Base-by-base conservation (phyloP, 176 grass and related monocot genomes). In the Musa itinerans region DNA sequence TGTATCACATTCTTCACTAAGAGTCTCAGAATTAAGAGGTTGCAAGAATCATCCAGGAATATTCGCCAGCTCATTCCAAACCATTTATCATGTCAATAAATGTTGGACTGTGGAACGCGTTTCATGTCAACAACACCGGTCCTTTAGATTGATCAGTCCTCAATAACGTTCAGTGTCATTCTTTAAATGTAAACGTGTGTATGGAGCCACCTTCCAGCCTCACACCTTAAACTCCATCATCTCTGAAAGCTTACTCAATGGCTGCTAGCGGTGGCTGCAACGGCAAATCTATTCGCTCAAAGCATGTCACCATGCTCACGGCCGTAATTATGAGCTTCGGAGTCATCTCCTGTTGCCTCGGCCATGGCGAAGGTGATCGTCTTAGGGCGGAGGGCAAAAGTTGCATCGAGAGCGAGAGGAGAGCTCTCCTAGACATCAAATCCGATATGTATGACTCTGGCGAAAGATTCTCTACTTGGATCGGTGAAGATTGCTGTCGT, bases 401-500 rank as follows among this genome's bases (percentile, higher is more conserved):
- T 9, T 76, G 74, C 26, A 20, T 23, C 1, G 74, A 63, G 1
- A 48, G 3, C 9, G 74, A 76, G 63, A 62, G 74, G 27, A 19
- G 58, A 14, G 74, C 56, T 13, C 57, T 76, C 2, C 74, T 76
- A 17, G 34, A 56, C 17, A 21, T 76, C 29, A 76, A n/a, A 63
- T 55, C 74, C 3, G 19, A n/a, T 29, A 63, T 86, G 58, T 51
- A 22, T 2, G 23, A 72, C 50, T 72, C 62, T 55, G 23, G 15
- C 2, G 16, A 29, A n/a, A 51, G 21, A 53, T 62, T 90, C 0
- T 70, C 34, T 53, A 84, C 81, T 19, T 87, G 84, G 88, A 22
- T 34, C 24, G 84, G 79, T 12, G 27, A 69, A 2, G 67, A 84
- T 62, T 90, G 88, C 21, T 90, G 88, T 65, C 57, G 11, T n/a